phyloP scores from a whole-genome alignment of 345 rosid species.

The Hirschfeldia incana region DNA sequence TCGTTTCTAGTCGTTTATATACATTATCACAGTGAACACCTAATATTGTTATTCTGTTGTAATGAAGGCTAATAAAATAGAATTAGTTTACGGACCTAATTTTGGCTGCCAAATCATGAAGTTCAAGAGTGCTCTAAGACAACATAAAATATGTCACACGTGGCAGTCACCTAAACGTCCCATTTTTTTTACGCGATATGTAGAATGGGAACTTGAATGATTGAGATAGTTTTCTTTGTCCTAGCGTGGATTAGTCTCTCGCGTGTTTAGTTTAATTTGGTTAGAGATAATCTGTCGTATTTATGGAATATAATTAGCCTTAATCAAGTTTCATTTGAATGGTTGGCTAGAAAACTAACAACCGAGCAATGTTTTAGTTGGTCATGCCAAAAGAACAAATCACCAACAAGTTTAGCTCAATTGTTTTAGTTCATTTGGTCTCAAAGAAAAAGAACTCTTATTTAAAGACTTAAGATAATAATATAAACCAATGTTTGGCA shows the following conservation, averaged over 20 bases:
- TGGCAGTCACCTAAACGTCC: slow-evolving; percentile 30
- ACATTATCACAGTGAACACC: slow-evolving; percentile 27
- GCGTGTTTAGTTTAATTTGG: no score
- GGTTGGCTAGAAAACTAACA: slow-evolving; percentile 29
- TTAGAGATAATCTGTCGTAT: neutral
- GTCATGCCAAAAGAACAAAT: slow-evolving; percentile 30
- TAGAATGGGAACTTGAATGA: no score
- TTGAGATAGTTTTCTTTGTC: no score
- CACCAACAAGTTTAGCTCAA: slow-evolving; percentile 18
- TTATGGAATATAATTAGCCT: neutral
- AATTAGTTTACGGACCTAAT: slow-evolving; percentile 34
- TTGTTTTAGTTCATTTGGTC: neutral
- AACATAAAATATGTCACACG: slow-evolving; percentile 37
- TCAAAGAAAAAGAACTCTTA: slow-evolving; percentile 34
- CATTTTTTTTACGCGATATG: neutral
- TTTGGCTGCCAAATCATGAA: slow-evolving; percentile 43
- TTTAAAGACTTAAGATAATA: slow-evolving; percentile 31
- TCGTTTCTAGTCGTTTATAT: slow-evolving; percentile 30
- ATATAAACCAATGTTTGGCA: slow-evolving; percentile 39
- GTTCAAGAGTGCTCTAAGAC: slow-evolving; percentile 19
- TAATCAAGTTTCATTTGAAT: neutral
- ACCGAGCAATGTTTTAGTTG: slow-evolving; percentile 15
- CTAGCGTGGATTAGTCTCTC: no score
- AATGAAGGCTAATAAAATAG: slow-evolving; percentile 16
- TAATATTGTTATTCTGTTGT: slow-evolving; percentile 4